phyloP scores from a whole-genome alignment of 2,329 filamentous ascomycete genomes.

The Cercospora beticola region DNA sequence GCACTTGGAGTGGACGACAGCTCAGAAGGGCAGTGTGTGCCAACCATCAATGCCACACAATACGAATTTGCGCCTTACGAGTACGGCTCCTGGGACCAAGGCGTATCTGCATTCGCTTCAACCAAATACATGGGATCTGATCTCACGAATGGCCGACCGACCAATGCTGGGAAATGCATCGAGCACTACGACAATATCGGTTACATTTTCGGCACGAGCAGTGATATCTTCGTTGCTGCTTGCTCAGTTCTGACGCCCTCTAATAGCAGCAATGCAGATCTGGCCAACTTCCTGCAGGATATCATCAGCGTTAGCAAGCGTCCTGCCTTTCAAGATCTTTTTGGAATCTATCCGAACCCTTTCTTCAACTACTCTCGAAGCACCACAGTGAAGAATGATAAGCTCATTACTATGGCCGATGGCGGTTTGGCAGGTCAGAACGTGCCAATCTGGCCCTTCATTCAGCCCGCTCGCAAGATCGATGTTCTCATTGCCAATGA shows the following conservation, averaged over 20 bases:
- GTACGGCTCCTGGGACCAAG: constrained; percentile 63
- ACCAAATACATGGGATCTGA: constrained; percentile 61
- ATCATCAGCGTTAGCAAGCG: constrained; percentile 34
- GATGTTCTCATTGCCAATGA: constrained; percentile 67
- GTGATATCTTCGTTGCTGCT: constrained; percentile 42
- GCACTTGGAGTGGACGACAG: constrained; percentile 40
- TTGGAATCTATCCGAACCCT: constrained; percentile 62
- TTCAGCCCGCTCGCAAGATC: constrained; percentile 53
- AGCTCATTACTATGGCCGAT: constrained; percentile 51
- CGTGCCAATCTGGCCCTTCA: constrained; percentile 54
- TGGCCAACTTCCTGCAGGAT: constrained; percentile 27
- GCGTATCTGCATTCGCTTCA: constrained; percentile 59
- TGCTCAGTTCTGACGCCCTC: constrained; percentile 29
- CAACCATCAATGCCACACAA: constrained; percentile 55
- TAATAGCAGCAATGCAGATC: constrained; percentile 19
- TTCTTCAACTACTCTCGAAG: constrained; percentile 54
- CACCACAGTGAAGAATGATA: constrained; percentile 39
- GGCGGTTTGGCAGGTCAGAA: constrained; percentile 54
- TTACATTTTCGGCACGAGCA: constrained; percentile 49
- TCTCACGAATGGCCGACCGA: constrained; percentile 52
- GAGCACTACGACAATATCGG: constrained; percentile 51
- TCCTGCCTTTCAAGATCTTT: constrained; percentile 40
- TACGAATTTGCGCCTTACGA: constrained; percentile 68
- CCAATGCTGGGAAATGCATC: constrained; percentile 45
- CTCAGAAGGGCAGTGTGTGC: constrained; percentile 41